Base-by-base conservation (phyloP, 306 rosid genomes). In the Casuarina glauca region DNA sequence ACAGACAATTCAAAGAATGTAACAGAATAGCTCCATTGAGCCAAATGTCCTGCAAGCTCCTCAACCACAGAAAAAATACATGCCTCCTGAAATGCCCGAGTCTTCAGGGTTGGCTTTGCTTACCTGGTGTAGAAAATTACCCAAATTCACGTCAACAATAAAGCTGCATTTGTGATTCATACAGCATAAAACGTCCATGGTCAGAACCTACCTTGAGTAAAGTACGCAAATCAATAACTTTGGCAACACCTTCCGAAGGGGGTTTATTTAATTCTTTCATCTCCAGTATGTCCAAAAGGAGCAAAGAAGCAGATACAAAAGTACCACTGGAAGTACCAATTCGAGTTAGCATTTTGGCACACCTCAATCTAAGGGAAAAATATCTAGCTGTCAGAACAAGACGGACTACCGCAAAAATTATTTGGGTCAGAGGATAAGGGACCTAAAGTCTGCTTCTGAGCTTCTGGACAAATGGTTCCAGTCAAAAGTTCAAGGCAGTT, bases 221-320 rank as follows among this genome's bases (percentile, higher is more conserved):
- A 43, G 88, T 86, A 69, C 81, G 92, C 82, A 94, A 84, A 86
- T 94, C 97, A 87, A 88, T 84, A 72, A 95, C 97, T 88, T 86
- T 90, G 70, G 96, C 96, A 80, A 89, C 88, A 51, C 97, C 98
- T 42, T 94, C 96, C n/a, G 94, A 87, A 4, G 97, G 89, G 32
- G 48, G 96, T 82, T 58, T 26, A 26, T 26, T 26, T 26, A 26
- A 26, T 26, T 26, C 32, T 26, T 26, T 26, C 32, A 26, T 26
- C 32, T 26, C 32, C 32, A 26, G 32, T 26, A 26, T 26, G 32
- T 26, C 32, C 32, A 26, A 26, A 26, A 94, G 96, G 51, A 90
- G 96, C 87, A 90, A 85, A 77, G 98, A 89, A 54, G 92, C 93
- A 1, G 97, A 95, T 63, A 89, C 80, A 80, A 88, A 92, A 77